Evolutionary conservation across 2,329 filamentous ascomycete genomes (phyloP), one percentile per base, ranked within the genome.

Genomic region (Fusarium oligoseptatum): DNA sequence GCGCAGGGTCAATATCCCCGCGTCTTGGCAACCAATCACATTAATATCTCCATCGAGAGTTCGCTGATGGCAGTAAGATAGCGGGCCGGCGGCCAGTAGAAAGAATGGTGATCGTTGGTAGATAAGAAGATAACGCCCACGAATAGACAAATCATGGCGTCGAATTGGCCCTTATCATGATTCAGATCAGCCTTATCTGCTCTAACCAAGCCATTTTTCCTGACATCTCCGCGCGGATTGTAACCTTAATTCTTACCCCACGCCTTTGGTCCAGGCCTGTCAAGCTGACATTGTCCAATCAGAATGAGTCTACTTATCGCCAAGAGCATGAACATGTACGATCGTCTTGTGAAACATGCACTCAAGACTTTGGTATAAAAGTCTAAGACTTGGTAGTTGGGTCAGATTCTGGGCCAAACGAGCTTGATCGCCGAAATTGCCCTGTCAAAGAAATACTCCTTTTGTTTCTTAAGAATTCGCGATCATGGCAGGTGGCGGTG

Each of bases 401-500:
- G 12, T 24, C 14, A 37, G 10, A 9, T 3, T 37, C 8, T 57
- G 15, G 52, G 29, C 32, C 15, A 22, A 15, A 34, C n/a, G 50
- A 56, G 50, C 32, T 57, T 57, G 52, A 36, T 22, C 34, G 29
- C 32, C 10, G n/a, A 3, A 37, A 27, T 17, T 37, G 29, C 24
- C 29, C 9, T 57, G 52, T 48, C 20, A 22, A 17, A 57, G 52
- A 20, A 14, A 14, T 36, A 24, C 20, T 36, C 50, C 6, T 27
- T 27, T 32, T 34, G n/a, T 22, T 3, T 34, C 17, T 34, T 29
- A 56, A 56, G 36, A 60, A 60, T n/a, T 29, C 22, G 22, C 57
- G 41, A 60, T 60, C 57, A 74, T 74, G 71, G 71, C 71, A 68
- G 71, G 71, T 48, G 71, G 71, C 4, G 71, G 71, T 37, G 71